phyloP scores from a whole-genome alignment of 1,284 basidiomycete genomes.

The Gymnopus androsaceus region DNA sequence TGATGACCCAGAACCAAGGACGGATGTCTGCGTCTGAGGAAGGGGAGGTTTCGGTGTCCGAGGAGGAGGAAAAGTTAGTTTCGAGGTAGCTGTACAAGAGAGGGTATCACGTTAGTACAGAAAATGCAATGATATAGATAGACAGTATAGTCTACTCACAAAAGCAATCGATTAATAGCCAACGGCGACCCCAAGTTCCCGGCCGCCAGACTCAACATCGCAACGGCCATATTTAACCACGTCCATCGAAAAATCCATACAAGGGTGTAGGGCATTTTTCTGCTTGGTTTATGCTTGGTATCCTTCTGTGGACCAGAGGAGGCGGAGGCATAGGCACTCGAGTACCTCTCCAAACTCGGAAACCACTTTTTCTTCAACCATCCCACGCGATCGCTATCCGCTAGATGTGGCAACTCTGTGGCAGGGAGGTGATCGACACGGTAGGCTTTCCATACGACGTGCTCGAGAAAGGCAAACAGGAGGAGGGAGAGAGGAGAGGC shows the following conservation, averaged over 20 bases:
- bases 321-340: background rate
- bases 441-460: conserved; percentile 38
- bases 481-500: conserved; percentile 48
- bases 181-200: conserved; percentile 45
- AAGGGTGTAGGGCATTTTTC: background rate
- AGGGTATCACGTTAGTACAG: background rate
- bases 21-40: conserved; percentile 32
- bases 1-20: conserved; percentile 49
- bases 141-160: conserved; percentile 20
- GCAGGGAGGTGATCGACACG: conserved; percentile 31
- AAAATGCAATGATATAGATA: background rate
- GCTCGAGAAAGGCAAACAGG: conserved; percentile 52
- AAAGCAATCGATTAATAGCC: conserved; percentile 45
- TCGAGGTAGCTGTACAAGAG: conserved; percentile 42
- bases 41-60: too few relatives aligned
- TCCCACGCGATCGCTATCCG: conserved; percentile 44
- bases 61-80: conserved; percentile 30
- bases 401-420: conserved; percentile 44
- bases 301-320: background rate
- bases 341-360: conserved; percentile 8
- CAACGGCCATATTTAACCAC: conserved; percentile 2
- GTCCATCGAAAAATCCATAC: conserved; percentile 5
- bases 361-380: conserved; percentile 29
- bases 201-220: conserved; percentile 25
- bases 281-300: background rate